A percentile compares a stretch with the other conserved stretches of the same genome.
Conservation (phyloP, 1,139 yeast species). For the Taphrina populina region DNA sequence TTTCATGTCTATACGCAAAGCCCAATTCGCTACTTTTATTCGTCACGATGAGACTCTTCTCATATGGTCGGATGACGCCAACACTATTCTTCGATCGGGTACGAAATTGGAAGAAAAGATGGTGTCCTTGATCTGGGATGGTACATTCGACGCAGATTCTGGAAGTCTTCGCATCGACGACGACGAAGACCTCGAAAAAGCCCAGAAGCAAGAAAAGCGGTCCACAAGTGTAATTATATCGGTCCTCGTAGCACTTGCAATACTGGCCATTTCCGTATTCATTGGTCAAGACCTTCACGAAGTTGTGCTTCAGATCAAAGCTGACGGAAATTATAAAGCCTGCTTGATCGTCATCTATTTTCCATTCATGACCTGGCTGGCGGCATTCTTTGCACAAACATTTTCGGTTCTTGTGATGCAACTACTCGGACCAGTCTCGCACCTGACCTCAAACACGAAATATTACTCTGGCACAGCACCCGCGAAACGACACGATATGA, state of each 20-base stretch:
- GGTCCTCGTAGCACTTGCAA: slow-evolving; percentile 2
- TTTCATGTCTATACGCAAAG: slow-evolving; percentile 29
- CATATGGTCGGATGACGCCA: slow-evolving; percentile 37
- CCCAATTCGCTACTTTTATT: slow-evolving; percentile 37
- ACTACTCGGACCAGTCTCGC: slow-evolving; percentile 37
- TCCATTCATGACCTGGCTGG: slow-evolving; percentile 35
- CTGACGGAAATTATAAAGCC: slow-evolving; percentile 34
- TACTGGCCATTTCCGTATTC: slow-evolving; percentile 14
- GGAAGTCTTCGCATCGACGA: slow-evolving; percentile 1
- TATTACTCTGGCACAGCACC: slow-evolving; percentile 36
- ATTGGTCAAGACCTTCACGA: slow-evolving; percentile 24
- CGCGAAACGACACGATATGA: not conserved
- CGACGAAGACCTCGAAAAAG: slow-evolving; percentile 15
- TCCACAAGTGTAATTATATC: slow-evolving; percentile 9
- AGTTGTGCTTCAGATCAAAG: slow-evolving; percentile 24
- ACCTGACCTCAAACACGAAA: slow-evolving; percentile 34
- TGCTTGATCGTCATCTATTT: slow-evolving; percentile 34
- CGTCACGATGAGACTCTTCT: slow-evolving; percentile 31
- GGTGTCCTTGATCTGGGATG: slow-evolving; percentile 33
- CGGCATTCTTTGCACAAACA: slow-evolving; percentile 37
- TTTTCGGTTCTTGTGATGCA: slow-evolving; percentile 26
- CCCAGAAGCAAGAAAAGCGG: no score
- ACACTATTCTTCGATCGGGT: slow-evolving; percentile 28
- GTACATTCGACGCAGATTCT: slow-evolving; percentile 28
- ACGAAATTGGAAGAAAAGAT: slow-evolving; percentile 23